Base-by-base conservation (phyloP, 306 rosid genomes). In the Alnus glutinosa region DNA sequence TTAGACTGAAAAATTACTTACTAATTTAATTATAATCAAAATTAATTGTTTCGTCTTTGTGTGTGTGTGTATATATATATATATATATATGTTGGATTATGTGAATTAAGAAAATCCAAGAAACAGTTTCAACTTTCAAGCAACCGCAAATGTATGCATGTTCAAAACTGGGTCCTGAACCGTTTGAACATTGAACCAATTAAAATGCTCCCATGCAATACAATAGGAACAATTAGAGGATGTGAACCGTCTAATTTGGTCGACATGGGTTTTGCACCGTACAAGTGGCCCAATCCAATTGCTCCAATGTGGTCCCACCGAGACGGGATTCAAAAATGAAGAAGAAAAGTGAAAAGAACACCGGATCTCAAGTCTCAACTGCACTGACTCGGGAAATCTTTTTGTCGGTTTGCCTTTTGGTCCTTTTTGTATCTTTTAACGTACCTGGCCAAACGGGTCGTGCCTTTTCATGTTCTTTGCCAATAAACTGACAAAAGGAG, bases 371-470 rank as follows among this genome's bases (percentile, higher is more conserved):
- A 83, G 85, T 75, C 66, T 67, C 73, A 62, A 83, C 74, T 50
- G 79, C 81, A 52, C 72, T 47, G 79, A 64, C 80, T 66, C 30
- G 75, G 30, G 52, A 47, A 86, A 86, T 86, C 75, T 74, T 44
- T 44, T 80, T 87, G 89, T 85, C 90, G 63, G 52, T 15, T 83
- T 52, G 64, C 82, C 74, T 79, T 70, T 83, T 75, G 57, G 73
- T 49, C 12, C 74, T 74, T 73, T 75, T 49, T 18, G 37, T 32
- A 52, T 54, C 75, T 78, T 78, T 89, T 57, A 63, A 78, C 75
- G 77, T 75, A 79, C 91, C 13, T 69, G 73, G 49, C 87, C 81
- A 85, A 82, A 81, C 80, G 71, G 66, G 51, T 68, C 55, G 79
- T 58, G 81, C 82, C 91, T 78, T 80, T 87, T 78, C 32, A 88